Evolutionary conservation across 768 basidiomycete species (phyloP).

Genomic region (Trametes cinnabarina): DNA sequence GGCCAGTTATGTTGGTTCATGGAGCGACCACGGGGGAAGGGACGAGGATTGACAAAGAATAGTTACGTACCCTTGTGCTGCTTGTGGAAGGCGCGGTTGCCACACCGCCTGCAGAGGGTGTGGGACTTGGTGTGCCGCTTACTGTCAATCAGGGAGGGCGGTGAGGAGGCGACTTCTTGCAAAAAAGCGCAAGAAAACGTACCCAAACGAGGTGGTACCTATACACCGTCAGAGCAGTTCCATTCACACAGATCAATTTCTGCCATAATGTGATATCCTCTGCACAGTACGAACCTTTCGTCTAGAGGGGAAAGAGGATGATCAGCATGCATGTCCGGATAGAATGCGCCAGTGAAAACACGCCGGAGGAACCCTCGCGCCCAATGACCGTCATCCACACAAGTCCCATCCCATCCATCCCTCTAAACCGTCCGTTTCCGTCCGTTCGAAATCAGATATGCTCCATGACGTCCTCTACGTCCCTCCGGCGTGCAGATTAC

Average conservation of each 20-base stretch:
- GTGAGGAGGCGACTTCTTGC: background rate
- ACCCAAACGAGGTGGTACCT: conserved; percentile 98
- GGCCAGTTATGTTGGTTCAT: background rate
- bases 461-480: conserved; percentile 1
- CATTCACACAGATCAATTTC: conserved; percentile 21
- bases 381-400: conserved; percentile 34
- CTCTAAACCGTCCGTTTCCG: conserved; percentile 21
- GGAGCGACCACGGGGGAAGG: background rate
- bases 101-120: conserved; percentile 97
- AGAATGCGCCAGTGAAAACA: background rate
- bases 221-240: conserved; percentile 16
- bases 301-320: conserved; percentile 44
- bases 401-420: conserved; percentile 33
- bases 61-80: conserved; percentile 87
- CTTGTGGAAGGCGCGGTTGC: conserved; percentile 93
- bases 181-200: conserved; percentile 39
- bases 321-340: conserved; percentile 21
- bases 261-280: conserved; percentile 4
- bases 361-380: conserved; percentile 13
- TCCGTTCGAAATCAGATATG: conserved; percentile 20
- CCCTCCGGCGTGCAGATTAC: conserved; percentile 16
- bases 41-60: background rate
- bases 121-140: conserved; percentile 97
- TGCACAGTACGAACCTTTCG: conserved; percentile 69
- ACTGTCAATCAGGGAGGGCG: conserved; percentile 43